Evolutionary conservation across 495 filamentous ascomycete species (phyloP), one percentile per base, ranked within the genome.

Genomic region (Achaetomiella virescens): DNA sequence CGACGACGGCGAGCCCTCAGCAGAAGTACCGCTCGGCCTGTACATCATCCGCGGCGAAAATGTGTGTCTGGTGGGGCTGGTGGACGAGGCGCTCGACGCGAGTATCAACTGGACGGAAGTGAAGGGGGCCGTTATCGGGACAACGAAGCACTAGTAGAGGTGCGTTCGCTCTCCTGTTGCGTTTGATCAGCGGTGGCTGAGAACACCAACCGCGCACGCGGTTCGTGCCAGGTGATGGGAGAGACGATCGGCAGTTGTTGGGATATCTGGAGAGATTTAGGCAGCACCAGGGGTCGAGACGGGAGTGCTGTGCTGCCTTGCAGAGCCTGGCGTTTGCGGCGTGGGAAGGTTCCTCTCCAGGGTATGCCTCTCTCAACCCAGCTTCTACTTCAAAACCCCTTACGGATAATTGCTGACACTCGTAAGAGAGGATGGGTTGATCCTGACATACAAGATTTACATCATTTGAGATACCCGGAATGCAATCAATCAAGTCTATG

Each of bases 11-110:
- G 90, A 95, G 58, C 81, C 85, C 0, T 95, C 89, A 55, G 81
- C 83, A 33, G 83, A 95, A 68, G 84, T 91, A 27, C 81, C 84
- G 24, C 84, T 96, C 65, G 93, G 93, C 0, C 73, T 97, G 14
- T 97, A 98, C 65, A 71, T 98, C 42, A 87, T 98, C 50, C 84
- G 95, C 57, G 93, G 93, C 17, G 95, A 97, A 62, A 96, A 91
- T 67, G 93, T 98, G 48, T 90, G 87, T n/a, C 71, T 93, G 15
- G 89, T 90, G 40, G 93, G 93, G 6, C 77, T 93, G 43, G 84
- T 98, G 15, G 89, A 97, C 70, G 92, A 95, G 68, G 79, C 87
- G 57, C 75, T 96, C 42, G 93, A 97, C 71, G 75, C 70, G 5
- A 88, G 84, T 53, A 97, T 98, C 59, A 84, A 96, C 71, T 98